A percentile compares a stretch with the other conserved stretches of the same genome.
Conservation (phyloP, 345 rosid species). For the Balakata baccata region DNA sequence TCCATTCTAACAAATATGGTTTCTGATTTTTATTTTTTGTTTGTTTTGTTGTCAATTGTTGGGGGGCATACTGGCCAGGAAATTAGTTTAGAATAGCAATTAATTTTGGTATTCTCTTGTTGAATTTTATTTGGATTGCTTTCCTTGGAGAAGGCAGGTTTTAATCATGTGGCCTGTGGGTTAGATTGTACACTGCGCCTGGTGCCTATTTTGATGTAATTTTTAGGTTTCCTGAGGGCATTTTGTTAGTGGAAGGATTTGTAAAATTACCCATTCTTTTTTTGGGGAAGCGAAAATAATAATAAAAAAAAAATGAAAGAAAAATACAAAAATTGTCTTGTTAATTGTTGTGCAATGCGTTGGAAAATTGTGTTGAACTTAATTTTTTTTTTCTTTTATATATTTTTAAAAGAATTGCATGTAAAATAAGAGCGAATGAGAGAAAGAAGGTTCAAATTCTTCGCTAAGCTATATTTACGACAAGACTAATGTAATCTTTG, state of each 20-base stretch:
- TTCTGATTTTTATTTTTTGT: neutral
- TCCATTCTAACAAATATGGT: slow-evolving; percentile 18
- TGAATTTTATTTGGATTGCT: neutral
- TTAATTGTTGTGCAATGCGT: neutral
- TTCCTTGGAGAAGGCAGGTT: neutral
- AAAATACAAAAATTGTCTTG: slow-evolving; percentile 5
- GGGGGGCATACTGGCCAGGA: neutral
- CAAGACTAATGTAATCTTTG: too few relatives aligned
- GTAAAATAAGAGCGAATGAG: too few relatives aligned
- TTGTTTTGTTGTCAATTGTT: neutral
- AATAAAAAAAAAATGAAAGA: neutral
- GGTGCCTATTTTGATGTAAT: slow-evolving; percentile 19
- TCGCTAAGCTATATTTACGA: too few relatives aligned
- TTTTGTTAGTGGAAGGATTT: slow-evolving; percentile 7
- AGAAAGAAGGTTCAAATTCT: too few relatives aligned
- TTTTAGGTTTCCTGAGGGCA: neutral
- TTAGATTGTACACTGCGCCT: slow-evolving; percentile 20
- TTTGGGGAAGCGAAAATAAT: slow-evolving; percentile 11
- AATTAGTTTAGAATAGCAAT: neutral
- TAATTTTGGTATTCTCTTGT: slow-evolving; percentile 4
- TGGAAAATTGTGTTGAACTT: too few relatives aligned
- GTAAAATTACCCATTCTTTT: slow-evolving; percentile 15
- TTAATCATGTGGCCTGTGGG: neutral
- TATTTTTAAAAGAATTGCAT: too few relatives aligned
- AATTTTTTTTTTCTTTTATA: too few relatives aligned